Conservation (phyloP, 2,329 filamentous ascomycete genomes). For the Exophiala xenobiotica region DNA sequence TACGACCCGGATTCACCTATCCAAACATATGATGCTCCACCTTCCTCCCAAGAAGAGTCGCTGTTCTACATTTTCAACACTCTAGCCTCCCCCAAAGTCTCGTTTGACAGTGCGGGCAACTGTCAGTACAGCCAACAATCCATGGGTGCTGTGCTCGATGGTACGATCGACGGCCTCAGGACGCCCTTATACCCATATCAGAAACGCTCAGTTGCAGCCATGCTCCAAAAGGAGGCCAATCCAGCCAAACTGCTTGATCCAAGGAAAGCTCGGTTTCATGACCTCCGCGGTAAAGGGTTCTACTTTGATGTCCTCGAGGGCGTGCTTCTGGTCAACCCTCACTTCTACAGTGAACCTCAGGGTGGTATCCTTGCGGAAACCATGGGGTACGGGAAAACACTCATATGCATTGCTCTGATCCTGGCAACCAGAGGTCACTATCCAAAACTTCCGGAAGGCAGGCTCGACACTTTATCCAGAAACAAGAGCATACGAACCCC, state of each 20-base stretch:
- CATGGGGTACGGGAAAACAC: conserved; percentile 72
- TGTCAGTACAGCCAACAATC: conserved; percentile 35
- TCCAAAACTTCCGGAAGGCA: conserved; percentile 63
- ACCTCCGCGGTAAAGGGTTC: conserved; percentile 63
- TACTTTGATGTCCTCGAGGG: conserved; percentile 69
- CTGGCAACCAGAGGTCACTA: conserved; percentile 71
- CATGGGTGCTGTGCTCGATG: conserved; percentile 39
- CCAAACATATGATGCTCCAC: conserved; percentile 20
- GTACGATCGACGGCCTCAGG: conserved; percentile 39
- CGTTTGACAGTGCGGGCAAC: conserved; percentile 35
- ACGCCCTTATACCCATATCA: conserved; percentile 77
- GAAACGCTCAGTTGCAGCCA: conserved; percentile 72
- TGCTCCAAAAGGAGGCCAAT: conserved; percentile 76
- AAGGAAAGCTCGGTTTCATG: conserved; percentile 60
- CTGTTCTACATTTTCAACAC: conserved; percentile 54
- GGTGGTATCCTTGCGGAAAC: conserved; percentile 59
- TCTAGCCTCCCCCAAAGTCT: conserved; percentile 41
- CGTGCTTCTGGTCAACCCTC: conserved; percentile 62
- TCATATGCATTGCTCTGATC: conserved; percentile 78
- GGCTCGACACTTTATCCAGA: conserved; percentile 46
- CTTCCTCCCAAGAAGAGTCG: conserved; percentile 41
- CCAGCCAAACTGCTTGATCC: conserved; percentile 69
- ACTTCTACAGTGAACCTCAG: conserved; percentile 68
- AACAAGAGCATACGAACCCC: conserved; percentile 52
- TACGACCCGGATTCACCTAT: conserved; percentile 22